Base-by-base conservation (phyloP, 192 early-diverging fungal species). In the Kappamyces sp. region DNA sequence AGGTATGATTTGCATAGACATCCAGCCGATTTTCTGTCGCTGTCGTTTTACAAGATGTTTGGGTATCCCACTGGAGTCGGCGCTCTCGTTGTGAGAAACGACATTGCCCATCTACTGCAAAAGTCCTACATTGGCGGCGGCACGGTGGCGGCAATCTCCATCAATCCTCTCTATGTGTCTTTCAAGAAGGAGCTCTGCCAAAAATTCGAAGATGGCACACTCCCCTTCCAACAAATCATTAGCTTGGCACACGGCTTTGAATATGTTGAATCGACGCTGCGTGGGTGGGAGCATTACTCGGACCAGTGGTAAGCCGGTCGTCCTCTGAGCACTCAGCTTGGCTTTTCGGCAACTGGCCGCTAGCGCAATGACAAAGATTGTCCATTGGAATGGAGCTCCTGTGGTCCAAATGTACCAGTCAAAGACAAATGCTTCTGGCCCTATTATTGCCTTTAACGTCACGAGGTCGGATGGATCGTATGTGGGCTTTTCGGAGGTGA, bases 21-120 rank as follows among this genome's bases (percentile, higher is more conserved):
- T 31, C 54, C 60, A 0, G 48, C 65, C 1, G 87, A 90, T 57
- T 92, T 91, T 68, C 64, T 84, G 3, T 75, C 74, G 4, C 38
- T 92, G 39, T 90, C 87, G 3, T 89, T 93, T 68, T 92, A 93
- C 80, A 93, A 93, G 63, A 78, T 91, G 42, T 91, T 93, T 72
- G 91, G 91, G 6, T 86, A 83, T 47, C 91, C 91, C 4, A 90
- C 88, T 15, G 89, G 90, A 2, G 60, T 93, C 3, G 91, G 90
- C 36, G 88, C 78, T 2, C 74, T 93, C 41, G 66, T 93, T 8
- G 64, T 92, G 34, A 72, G 79, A 49, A 76, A 78, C 3, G 73
- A 76, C 51, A 58, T 80, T 37, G 61, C 62, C 1, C 53, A 64
- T 23, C 58, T 70, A 31, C 40, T 86, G 34, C 49, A 63, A 32